Conservation (phyloP, 352 stramenopile genomes). For the Thraustochytrium striatum region DNA sequence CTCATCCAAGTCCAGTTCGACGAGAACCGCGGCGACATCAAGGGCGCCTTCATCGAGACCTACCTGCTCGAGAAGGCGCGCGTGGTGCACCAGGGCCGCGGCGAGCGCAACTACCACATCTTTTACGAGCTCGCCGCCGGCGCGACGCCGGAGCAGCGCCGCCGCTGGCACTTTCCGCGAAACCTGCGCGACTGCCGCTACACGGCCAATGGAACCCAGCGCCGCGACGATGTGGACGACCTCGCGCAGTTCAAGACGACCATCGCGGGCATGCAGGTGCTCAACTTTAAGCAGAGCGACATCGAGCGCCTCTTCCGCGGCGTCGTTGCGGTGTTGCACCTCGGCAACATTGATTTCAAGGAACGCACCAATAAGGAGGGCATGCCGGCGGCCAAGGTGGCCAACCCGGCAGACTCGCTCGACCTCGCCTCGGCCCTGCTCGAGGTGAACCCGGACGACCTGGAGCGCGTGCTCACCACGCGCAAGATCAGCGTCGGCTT, state of each 20-base stretch:
- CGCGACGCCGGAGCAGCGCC: constrained; percentile 57
- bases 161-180: constrained; percentile 71
- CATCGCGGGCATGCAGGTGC: constrained; percentile 60
- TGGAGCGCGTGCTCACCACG: constrained; percentile 22
- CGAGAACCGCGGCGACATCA: constrained; percentile 59
- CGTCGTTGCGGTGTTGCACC: constrained; percentile 83
- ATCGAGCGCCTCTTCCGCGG: constrained; percentile 84
- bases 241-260: constrained; percentile 70
- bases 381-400: constrained; percentile 64
- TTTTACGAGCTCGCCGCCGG: constrained; percentile 79
- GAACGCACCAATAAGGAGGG: constrained; percentile 62
- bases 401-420: constrained; percentile 46
- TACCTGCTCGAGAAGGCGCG: constrained; percentile 85
- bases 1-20: constrained; percentile 94
- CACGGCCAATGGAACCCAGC: constrained; percentile 81
- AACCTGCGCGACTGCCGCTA: constrained; percentile 80
- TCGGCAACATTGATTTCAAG: constrained; percentile 89
- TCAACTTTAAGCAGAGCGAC: constrained; percentile 78
- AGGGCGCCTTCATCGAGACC: constrained; percentile 75
- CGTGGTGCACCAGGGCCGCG: constrained; percentile 69
- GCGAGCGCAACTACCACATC: constrained; percentile 84
- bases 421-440: constrained; percentile 1
- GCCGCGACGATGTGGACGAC: constrained; percentile 77
- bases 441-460: not conserved
- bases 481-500: constrained; percentile 50